Conservation (phyloP, 2,329 filamentous ascomycete species). For the Aspergillus piperis region DNA sequence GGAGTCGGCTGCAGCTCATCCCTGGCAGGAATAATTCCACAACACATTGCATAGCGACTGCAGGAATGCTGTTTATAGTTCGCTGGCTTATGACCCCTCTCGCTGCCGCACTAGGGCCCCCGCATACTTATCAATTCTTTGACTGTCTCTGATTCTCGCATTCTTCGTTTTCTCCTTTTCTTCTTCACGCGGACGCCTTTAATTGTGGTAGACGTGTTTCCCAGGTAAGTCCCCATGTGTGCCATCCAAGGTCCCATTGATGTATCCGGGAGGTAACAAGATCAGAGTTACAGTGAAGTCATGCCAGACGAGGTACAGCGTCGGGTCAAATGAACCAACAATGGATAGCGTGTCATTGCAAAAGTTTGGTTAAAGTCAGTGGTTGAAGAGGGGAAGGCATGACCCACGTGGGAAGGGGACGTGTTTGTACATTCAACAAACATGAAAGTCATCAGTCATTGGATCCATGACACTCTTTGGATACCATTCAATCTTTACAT, state of each 20-base stretch:
- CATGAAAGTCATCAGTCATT: background rate
- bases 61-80: background rate
- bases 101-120: no score
- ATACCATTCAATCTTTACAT: background rate
- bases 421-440: background rate
- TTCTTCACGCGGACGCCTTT: no score
- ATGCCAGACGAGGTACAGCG: no score
- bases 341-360: background rate
- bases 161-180: no score
- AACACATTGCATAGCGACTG: background rate
- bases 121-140: no score
- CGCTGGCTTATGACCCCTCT: background rate
- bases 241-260: no score
- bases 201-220: no score
- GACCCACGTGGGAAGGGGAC: background rate
- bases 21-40: slow-evolving; percentile 1
- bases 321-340: background rate
- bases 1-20: slow-evolving; percentile 4
- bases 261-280: no score
- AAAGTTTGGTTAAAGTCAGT: background rate
- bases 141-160: no score
- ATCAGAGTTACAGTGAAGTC: no score
- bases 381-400: background rate
- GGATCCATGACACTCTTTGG: background rate
- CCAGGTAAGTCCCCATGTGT: no score